Percentiles rank a stretch among this genome's conserved stretches.
Evolutionary conservation across 2,329 filamentous ascomycete genomes (phyloP).

Genomic region (Pyrenophora graminea): DNA sequence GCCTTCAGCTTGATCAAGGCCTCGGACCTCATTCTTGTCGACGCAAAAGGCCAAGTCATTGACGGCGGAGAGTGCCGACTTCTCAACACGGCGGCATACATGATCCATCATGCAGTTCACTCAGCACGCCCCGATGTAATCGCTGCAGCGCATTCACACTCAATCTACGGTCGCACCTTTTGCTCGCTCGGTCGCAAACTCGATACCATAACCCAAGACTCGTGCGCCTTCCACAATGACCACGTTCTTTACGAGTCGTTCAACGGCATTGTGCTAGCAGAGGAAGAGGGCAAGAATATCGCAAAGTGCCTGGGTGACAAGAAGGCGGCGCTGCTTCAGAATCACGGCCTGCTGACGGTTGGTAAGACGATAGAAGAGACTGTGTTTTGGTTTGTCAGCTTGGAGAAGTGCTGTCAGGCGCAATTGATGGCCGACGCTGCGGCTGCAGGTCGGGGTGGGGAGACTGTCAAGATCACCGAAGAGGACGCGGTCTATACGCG

Average conservation of each 20-base stretch:
- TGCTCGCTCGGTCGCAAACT: conserved; percentile 63
- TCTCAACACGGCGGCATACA: conserved; percentile 57
- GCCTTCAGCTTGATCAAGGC: conserved; percentile 66
- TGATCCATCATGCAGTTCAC: conserved; percentile 65
- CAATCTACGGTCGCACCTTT: conserved; percentile 65
- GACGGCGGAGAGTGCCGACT: conserved; percentile 58
- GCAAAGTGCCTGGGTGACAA: conserved; percentile 53
- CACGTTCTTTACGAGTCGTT: conserved; percentile 58
- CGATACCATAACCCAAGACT: conserved; percentile 64
- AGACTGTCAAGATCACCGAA: conserved; percentile 69
- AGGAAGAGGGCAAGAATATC: conserved; percentile 59
- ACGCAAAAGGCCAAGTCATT: conserved; percentile 64
- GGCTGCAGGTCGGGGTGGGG: conserved; percentile 63
- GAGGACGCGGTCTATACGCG: conserved; percentile 71
- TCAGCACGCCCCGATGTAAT: conserved; percentile 62
- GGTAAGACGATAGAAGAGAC: conserved; percentile 56
- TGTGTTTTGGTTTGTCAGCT: conserved; percentile 58
- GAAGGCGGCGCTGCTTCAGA: conserved; percentile 59
- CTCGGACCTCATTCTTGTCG: conserved; percentile 70
- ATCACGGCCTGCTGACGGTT: conserved; percentile 59
- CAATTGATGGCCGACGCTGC: conserved; percentile 60
- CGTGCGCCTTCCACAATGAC: conserved; percentile 59
- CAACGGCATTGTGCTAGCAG: conserved; percentile 58
- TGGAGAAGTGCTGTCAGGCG: conserved; percentile 60
- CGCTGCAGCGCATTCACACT: conserved; percentile 63